phyloP scores from a whole-genome alignment of 306 rosid species.

The Acacia crassicarpa region DNA sequence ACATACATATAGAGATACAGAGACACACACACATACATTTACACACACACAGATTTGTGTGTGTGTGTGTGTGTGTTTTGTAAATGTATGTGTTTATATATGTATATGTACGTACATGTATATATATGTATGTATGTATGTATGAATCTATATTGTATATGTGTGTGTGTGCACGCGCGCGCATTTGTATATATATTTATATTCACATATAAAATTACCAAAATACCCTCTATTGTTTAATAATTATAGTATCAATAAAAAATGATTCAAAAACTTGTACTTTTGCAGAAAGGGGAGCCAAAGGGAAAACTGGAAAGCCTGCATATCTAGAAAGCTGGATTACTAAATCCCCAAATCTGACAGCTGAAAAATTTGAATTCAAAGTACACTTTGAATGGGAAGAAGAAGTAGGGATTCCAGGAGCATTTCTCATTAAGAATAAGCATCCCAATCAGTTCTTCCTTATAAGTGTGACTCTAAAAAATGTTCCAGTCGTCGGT shows the following conservation, averaged over 20 bases:
- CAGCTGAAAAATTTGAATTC: constrained; percentile 44
- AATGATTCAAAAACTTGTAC: neutral
- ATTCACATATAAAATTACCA: neutral
- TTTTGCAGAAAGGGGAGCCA: constrained; percentile 9
- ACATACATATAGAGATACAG: too few relatives aligned
- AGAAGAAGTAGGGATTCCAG: constrained; percentile 53
- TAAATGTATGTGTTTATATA: too few relatives aligned
- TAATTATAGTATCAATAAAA: neutral
- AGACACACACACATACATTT: too few relatives aligned
- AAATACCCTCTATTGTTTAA: neutral
- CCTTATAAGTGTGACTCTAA: constrained; percentile 57
- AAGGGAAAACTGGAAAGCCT: constrained; percentile 53
- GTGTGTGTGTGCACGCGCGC: too few relatives aligned
- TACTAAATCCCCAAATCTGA: constrained; percentile 42
- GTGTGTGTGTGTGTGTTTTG: too few relatives aligned
- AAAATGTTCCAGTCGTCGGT: constrained; percentile 51
- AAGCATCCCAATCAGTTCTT: constrained; percentile 51
- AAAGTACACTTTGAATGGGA: constrained; percentile 51
- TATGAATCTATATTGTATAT: too few relatives aligned
- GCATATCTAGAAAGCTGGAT: constrained; percentile 53
- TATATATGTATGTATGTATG: too few relatives aligned
- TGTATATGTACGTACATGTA: too few relatives aligned
- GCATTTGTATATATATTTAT: too few relatives aligned
- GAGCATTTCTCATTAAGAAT: constrained; percentile 53
- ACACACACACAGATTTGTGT: too few relatives aligned